These are phyloP conservation scores for Alternaria triticina DNA, from an alignment of 2,329 filamentous ascomycete species.

Conservation along the genomic window DNA sequence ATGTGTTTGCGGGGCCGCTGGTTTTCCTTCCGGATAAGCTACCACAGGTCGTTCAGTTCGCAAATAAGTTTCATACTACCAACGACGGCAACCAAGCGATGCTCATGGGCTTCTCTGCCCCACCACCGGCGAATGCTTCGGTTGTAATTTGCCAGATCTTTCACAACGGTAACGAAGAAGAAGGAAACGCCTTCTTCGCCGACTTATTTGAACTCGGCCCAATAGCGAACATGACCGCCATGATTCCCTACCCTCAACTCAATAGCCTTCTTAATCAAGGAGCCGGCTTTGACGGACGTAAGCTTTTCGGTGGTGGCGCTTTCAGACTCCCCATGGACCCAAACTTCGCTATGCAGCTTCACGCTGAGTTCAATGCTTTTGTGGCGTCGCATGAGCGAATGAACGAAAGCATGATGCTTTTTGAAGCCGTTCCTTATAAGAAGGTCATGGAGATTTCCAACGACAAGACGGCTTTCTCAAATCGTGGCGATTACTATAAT, in stretches of 20 bases:
- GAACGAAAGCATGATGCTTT: constrained; percentile 38
- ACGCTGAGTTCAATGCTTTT: constrained; percentile 36
- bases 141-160: constrained; percentile 40
- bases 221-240: constrained; percentile 26
- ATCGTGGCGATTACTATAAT: constrained; percentile 44
- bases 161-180: constrained; percentile 44
- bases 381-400: constrained; percentile 29
- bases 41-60: constrained; percentile 34
- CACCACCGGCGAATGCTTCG: constrained; percentile 38
- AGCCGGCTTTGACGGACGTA: constrained; percentile 45
- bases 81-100: constrained; percentile 41
- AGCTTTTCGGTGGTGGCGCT: constrained; percentile 46
- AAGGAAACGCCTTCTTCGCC: constrained; percentile 33
- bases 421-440: constrained; percentile 37
- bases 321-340: constrained; percentile 43
- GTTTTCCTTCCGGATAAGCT: constrained; percentile 43
- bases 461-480: constrained; percentile 34
- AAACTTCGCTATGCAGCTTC: constrained; percentile 28
- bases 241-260: constrained; percentile 43
- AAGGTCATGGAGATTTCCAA: constrained; percentile 33
- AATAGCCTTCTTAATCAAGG: constrained; percentile 42
- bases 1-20: constrained; percentile 47
- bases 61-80: constrained; percentile 36
- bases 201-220: constrained; percentile 38
- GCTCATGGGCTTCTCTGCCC: constrained; percentile 33